Base-by-base conservation (phyloP, 2,329 filamentous ascomycete genomes). In the Lizonia empirigonia region DNA sequence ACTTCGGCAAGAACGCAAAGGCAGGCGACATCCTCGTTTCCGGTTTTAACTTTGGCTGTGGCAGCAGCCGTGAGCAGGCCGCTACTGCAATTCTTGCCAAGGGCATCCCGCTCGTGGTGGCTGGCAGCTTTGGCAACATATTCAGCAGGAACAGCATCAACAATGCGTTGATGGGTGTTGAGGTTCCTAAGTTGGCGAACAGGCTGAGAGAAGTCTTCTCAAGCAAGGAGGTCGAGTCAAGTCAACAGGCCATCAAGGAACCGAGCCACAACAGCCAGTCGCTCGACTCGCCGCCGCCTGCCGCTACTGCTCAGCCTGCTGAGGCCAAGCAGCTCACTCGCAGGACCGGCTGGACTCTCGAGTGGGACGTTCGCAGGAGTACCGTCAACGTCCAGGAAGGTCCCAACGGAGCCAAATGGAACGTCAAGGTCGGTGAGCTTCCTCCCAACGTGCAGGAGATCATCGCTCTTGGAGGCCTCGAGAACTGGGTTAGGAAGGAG, bases 41-140 rank as follows among this genome's bases (percentile, higher is more conserved):
- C 0, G 91, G 91, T 24, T 94, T 86, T 78, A 96, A 95, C 78
- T 96, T 97, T 68, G 93, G 93, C 38, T 91, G 86, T 60, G 91
- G 91, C 15, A 85, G 80, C 49, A 91, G 86, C 1, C 79, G 92
- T 46, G 92, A 97, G 72, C 90, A 96, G 72, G 91, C 91, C 5
- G 92, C 92, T 0, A 97, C 93, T 0, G 88, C 91, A 0, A 88
- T 96, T 47, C 78, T 96, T 1, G 90, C 91, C 13, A 90, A 87
- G 74, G 74, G 87, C 60, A 92, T 95, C 51, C 88, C 87, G 0
- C 82, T 96, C 2, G 89, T 96, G 1, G 85, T 95, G 0, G 81
- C 88, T 0, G 89, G 88, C 38, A 91, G 86, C 74, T 92, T 96
- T 64, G 85, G 87, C 47, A 94, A 91, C 75, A 95, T 93, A 70